These are phyloP conservation scores for Achaetomiella virescens DNA, from an alignment of 495 filamentous ascomycete genomes.

Conservation along the genomic window DNA sequence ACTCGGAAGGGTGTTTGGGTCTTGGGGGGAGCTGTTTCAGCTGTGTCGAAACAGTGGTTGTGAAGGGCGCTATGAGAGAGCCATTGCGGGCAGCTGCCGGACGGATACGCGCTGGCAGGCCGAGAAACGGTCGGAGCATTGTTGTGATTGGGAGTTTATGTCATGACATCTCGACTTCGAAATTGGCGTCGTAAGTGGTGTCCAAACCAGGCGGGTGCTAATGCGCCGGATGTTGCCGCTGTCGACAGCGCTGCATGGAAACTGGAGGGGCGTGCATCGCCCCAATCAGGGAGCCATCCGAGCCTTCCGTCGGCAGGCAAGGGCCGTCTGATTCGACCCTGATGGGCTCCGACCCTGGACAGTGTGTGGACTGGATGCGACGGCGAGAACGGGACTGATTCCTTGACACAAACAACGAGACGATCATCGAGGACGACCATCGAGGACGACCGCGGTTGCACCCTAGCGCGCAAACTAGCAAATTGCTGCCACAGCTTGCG, in stretches of 20 bases:
- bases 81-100: not conserved
- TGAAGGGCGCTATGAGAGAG: slow-evolving; percentile 5
- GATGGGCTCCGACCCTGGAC: too few relatives aligned
- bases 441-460: not conserved
- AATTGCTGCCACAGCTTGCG: too few relatives aligned
- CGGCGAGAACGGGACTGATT: too few relatives aligned
- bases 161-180: not conserved
- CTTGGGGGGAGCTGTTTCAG: slow-evolving; percentile 59
- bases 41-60: slow-evolving; percentile 2
- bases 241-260: not conserved
- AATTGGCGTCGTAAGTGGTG: too few relatives aligned
- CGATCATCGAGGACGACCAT: not conserved
- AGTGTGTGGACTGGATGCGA: too few relatives aligned
- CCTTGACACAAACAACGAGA: too few relatives aligned
- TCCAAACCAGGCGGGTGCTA: not conserved
- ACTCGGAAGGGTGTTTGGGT: slow-evolving; percentile 61
- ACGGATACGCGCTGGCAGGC: not conserved
- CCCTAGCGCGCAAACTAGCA: too few relatives aligned
- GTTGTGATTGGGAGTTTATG: not conserved
- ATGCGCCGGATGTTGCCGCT: not conserved
- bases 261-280: not conserved
- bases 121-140: slow-evolving; percentile 9
- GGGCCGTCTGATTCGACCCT: too few relatives aligned
- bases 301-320: not conserved
- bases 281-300: slow-evolving; percentile 10